Conservation (phyloP, 495 filamentous ascomycete species). For the Podospora appendiculata region DNA sequence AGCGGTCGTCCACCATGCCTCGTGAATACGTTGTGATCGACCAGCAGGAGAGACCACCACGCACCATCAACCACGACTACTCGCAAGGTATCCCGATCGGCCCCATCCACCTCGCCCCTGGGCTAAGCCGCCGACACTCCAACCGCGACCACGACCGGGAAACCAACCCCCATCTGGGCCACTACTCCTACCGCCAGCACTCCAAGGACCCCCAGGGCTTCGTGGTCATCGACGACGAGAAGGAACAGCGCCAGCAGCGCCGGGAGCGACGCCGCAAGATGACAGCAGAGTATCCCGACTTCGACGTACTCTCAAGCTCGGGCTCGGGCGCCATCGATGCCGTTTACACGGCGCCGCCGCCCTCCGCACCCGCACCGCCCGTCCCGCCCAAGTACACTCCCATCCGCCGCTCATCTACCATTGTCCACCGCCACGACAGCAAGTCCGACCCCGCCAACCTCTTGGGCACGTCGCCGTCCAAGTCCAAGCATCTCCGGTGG, state of each 20-base stretch:
- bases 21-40: constrained; percentile 19
- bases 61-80: constrained; percentile 9
- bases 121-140: constrained; percentile 12
- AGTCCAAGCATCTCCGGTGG: constrained; percentile 23
- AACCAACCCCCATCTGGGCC: not conserved
- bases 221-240: constrained; percentile 17
- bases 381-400: constrained; percentile 2
- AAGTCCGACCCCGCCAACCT: constrained; percentile 10
- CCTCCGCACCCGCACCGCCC: constrained; percentile 1
- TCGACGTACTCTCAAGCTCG: too few species aligned
- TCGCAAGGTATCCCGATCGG: constrained; percentile 12
- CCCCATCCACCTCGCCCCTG: constrained; percentile 13
- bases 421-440: constrained; percentile 20
- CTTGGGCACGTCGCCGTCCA: constrained; percentile 15
- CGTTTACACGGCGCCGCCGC: not conserved
- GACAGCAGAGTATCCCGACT: too few species aligned
- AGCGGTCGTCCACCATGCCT: constrained; percentile 15
- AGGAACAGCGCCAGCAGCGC: constrained; percentile 18
- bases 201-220: constrained; percentile 10
- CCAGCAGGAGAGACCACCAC: constrained; percentile 7
- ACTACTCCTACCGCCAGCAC: constrained; percentile 10
- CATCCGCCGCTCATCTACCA: constrained; percentile 13
- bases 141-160: constrained; percentile 1
- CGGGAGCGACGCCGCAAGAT: constrained; percentile 8
- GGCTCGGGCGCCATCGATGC: too few species aligned